Conservation (phyloP, 1,284 basidiomycete genomes). For the Schizopora paradoxa region DNA sequence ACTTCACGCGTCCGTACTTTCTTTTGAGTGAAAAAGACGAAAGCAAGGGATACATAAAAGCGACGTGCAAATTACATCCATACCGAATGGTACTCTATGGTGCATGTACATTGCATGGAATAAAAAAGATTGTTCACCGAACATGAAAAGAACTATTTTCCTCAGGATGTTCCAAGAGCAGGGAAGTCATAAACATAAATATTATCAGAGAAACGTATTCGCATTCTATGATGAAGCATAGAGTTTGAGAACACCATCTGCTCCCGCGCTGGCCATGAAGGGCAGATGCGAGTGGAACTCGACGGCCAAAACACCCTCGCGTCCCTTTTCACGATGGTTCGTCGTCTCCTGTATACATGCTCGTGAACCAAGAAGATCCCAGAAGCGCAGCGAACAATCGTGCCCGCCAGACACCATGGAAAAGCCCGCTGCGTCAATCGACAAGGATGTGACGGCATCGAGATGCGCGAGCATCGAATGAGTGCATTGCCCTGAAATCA, state of each 20-base stretch:
- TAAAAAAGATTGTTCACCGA: conserved; percentile 7
- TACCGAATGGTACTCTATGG: too few relatives aligned
- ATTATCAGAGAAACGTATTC: conserved; percentile 16
- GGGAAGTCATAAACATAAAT: conserved; percentile 17
- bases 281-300: conserved; percentile 82
- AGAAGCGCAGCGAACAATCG: conserved; percentile 92
- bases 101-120: neutral
- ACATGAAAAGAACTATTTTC: too few relatives aligned
- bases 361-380: conserved; percentile 82
- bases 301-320: conserved; percentile 87
- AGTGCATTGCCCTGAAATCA: conserved; percentile 65
- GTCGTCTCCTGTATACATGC: conserved; percentile 89
- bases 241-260: conserved; percentile 91
- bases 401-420: conserved; percentile 88
- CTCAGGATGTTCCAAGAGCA: too few relatives aligned
- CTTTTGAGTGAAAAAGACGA: too few relatives aligned
- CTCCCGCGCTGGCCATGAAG: conserved; percentile 88
- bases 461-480: conserved; percentile 89
- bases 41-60: too few relatives aligned
- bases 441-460: conserved; percentile 86
- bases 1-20: too few relatives aligned
- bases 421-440: conserved; percentile 83
- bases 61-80: too few relatives aligned
- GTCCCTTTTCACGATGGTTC: conserved; percentile 79
- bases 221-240: conserved; percentile 75